Evolutionary conservation across 2,329 filamentous ascomycete genomes (phyloP), one percentile per base, ranked within the genome.

Genomic region (Pseudogymnoascus sp.): DNA sequence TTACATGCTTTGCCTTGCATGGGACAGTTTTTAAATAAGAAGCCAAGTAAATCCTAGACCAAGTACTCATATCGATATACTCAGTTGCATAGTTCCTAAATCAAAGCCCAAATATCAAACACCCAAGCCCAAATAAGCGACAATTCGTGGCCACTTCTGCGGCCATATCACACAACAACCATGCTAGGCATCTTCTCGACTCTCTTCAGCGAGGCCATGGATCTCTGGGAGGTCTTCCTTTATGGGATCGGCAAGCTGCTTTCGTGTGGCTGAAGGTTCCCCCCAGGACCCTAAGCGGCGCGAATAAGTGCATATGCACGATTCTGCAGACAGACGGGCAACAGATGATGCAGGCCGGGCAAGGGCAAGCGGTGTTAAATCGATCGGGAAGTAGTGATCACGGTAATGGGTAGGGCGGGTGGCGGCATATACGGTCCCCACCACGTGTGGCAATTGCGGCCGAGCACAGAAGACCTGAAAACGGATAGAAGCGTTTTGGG

Each of bases 141-240:
- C 10, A 52, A 15, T 1, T n/a, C 13, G n/a, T 52, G 45, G n/a
- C n/a, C 45, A 52, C 8, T 18, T 30, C 23, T 52, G 45, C 45
- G 45, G 26, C 26, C 45, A 33, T 52, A 52, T 52, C 26, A 52
- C 10, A 52, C 45, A 52, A 52, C 41, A 52, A 52, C 45, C 23
- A 66, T 67, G 63, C 67, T 62, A 52, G 63, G 66, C 38, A 21
- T 67, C 19, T 61, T 67, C 37, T 58, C 61, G 10, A 57, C 63
- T 12, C 64, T 68, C 37, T 66, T 64, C 60, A 60, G 57, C 39
- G 65, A 67, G 60, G 58, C 57, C 10, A 66, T 65, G 52, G 65
- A 67, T 7, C 61, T 68, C n/a, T 68, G 65, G 65, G 65, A 67
- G 35, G 57, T 34, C 35, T 57, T 68, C 15, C 41, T 67, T 2